Evolutionary conservation across 108 stramenopile genomes (phyloP), one percentile per base, ranked within the genome.

Genomic region (Skeletonema tropicum): DNA sequence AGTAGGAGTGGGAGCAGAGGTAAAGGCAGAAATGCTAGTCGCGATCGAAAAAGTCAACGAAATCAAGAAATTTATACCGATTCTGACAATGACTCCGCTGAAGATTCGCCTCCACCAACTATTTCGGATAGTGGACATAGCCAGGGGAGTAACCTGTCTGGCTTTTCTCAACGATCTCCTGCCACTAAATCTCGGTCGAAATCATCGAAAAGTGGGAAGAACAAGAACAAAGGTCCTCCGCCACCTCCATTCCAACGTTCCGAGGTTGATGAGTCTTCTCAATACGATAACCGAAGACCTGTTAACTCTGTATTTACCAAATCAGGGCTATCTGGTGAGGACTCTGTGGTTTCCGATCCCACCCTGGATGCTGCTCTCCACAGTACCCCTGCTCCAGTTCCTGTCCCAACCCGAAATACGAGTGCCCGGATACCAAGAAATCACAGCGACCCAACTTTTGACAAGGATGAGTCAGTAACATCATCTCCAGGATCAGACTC

Each of bases 321-420:
- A 23, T 10, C 15, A 2, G 23, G 52, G 3, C 17, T 23, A 23
- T 23, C 23, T 8, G 23, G 23, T 10, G 52, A 55, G 7, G 52
- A 55, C 0, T 55, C 52, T 25, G 52, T 55, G 8, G 62, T 80
- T 42, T 74, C 73, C 1, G 79, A 80, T 26, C 72, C 79, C 8
- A 74, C 79, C 0, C 66, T 80, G 45, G 79, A 80, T 52, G 55
- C 64, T 38, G 32, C 42, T n/a, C 41, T 74, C 17, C 65, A 66
- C 33, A 55, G 25, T n/a, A 2, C 23, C n/a, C 52, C 52, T 10
- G 52, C 10, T 23, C 52, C 52, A 2, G 52, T 2, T 55, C 52
- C 52, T 23, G 52, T 23, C 2, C 52, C 19, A 21, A 55, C 52
- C 52, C 52, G 23, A 55, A 55, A 25, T 21, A 25, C 23, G 52